Percentiles rank a stretch among this genome's conserved stretches.
These are phyloP conservation scores for Alopecurus myosuroides DNA, from an alignment of 176 grass and related monocot species.

Conservation along the genomic window DNA sequence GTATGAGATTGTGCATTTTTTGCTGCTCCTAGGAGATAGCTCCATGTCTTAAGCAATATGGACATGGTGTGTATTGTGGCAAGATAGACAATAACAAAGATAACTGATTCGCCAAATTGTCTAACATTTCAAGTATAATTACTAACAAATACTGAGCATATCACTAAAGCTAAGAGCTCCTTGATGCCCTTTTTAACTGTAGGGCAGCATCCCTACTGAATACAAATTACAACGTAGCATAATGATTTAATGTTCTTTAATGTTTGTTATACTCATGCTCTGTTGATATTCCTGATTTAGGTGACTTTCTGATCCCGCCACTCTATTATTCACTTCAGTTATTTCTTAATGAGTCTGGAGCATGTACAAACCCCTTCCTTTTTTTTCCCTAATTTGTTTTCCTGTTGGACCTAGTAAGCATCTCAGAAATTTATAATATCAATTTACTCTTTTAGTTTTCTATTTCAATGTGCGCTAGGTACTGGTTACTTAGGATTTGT, in stretches of 20 bases:
- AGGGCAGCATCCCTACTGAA: background rate
- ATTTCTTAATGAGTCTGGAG: background rate
- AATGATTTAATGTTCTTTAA: background rate
- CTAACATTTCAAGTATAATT: background rate
- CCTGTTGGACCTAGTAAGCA: background rate
- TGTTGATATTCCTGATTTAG: background rate
- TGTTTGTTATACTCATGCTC: background rate
- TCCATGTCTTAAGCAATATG: background rate
- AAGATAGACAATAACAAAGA: background rate
- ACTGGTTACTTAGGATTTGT: background rate
- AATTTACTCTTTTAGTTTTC: background rate
- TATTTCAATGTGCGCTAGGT: background rate
- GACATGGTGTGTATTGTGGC: background rate
- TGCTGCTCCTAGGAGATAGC: background rate
- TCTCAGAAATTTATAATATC: background rate
- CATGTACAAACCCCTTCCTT: background rate
- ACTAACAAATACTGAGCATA: background rate
- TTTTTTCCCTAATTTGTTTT: background rate
- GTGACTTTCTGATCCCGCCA: background rate
- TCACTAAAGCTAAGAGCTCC: background rate
- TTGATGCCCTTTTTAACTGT: background rate
- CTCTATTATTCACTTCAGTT: background rate
- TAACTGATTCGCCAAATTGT: background rate
- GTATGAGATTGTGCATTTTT: background rate
- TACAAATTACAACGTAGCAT: background rate